These are phyloP conservation scores for Capsicum chinense DNA, from an alignment of 257 asterid species.

Conservation along the genomic window DNA sequence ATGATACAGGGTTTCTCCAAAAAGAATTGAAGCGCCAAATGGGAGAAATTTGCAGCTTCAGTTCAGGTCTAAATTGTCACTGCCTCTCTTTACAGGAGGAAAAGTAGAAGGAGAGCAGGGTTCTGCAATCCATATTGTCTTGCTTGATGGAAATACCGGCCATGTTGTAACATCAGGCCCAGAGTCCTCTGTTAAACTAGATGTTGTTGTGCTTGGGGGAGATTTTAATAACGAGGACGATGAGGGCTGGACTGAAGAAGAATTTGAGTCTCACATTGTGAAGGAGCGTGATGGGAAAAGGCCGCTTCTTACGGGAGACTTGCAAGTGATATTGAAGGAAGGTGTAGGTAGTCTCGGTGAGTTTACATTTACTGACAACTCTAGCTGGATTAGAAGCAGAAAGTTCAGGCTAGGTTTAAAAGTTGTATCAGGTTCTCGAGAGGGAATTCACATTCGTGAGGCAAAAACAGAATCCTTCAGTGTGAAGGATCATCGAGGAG, in stretches of 20 bases:
- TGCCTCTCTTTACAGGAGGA: constrained; percentile 46
- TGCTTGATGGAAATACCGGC: constrained; percentile 41
- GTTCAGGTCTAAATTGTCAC: constrained; percentile 41
- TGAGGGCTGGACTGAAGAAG: constrained; percentile 42
- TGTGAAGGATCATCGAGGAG: constrained; percentile 99
- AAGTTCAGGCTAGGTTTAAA: constrained; percentile 88
- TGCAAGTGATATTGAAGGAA: constrained; percentile 41
- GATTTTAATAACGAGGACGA: constrained; percentile 45
- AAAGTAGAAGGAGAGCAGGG: constrained; percentile 42
- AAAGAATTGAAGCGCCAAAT: constrained; percentile 37
- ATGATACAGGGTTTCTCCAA: constrained; percentile 37
- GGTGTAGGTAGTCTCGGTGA: constrained; percentile 47
- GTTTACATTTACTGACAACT: constrained; percentile 78
- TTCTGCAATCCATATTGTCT: constrained; percentile 36
- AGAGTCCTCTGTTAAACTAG: constrained; percentile 42
- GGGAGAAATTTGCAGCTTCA: constrained; percentile 43
- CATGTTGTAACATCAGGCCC: constrained; percentile 41
- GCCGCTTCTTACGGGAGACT: constrained; percentile 48
- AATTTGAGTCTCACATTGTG: constrained; percentile 43
- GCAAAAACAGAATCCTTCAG: constrained; percentile 95
- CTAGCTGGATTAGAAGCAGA: constrained; percentile 98
- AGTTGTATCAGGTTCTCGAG: constrained; percentile 67
- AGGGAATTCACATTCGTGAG: constrained; percentile 74
- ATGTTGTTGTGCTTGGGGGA: constrained; percentile 46
- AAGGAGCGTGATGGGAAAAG: constrained; percentile 47